A percentile compares a stretch with the other conserved stretches of the same genome.
phyloP scores from a whole-genome alignment of 257 asterid genomes.

The Salvia splendens region DNA sequence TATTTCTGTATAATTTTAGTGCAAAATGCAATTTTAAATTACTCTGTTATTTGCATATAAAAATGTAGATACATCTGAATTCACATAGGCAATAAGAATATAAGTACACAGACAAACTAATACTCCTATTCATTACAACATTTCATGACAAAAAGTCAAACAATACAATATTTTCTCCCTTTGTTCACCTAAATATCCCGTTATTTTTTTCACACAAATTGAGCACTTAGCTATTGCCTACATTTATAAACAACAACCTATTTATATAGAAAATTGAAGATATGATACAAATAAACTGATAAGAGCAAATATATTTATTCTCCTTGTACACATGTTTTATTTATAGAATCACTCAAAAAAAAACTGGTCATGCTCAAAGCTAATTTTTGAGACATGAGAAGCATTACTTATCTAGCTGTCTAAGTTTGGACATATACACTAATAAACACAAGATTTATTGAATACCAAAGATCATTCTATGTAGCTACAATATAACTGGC shows the following conservation, averaged over 20 bases:
- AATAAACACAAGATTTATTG: not conserved
- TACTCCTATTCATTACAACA: not conserved
- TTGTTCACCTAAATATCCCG: not conserved
- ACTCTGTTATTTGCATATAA: not conserved
- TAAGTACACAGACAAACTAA: not conserved
- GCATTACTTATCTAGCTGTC: not conserved
- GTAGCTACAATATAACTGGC: no score
- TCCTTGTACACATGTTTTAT: not conserved
- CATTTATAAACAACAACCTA: no score
- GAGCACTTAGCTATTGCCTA: no score
- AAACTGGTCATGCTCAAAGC: not conserved
- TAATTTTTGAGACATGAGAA: not conserved
- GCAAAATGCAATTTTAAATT: not conserved
- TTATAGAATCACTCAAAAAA: not conserved
- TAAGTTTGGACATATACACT: conserved; percentile 7
- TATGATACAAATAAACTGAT: no score
- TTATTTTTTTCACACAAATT: not conserved
- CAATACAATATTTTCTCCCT: no score
- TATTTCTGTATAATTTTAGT: not conserved
- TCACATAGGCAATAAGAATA: not conserved
- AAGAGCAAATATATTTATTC: not conserved
- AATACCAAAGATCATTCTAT: conserved; percentile 6
- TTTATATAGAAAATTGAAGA: no score
- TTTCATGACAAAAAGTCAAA: not conserved
- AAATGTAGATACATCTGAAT: not conserved